Base-by-base conservation (phyloP, 2,329 filamentous ascomycete species). In the Alternaria atra region DNA sequence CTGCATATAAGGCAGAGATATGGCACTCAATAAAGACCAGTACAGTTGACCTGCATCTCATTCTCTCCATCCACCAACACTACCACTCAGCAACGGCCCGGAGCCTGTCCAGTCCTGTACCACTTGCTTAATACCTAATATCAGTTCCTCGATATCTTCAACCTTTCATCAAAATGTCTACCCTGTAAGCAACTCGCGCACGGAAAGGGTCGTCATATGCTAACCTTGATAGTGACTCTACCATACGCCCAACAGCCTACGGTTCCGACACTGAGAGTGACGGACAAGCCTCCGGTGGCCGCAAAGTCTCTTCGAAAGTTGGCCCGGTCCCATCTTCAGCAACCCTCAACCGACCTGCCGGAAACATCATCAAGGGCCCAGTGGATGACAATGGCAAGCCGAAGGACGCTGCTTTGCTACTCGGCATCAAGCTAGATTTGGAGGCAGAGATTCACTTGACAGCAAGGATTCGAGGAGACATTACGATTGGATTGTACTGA, bases 371-470 rank as follows among this genome's bases (percentile, higher is more conserved):
- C 63, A 85, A 84, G 74, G 86, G 86, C 10, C 82, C 86, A 13
- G 83, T 84, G 32, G 85, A 87, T 62, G 83, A 85, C 30, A 78
- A 87, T 55, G 86, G 87, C 61, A 84, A 86, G 68, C 80, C 85
- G 60, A 89, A 87, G 77, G 77, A 84, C 40, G 85, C 87, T 5
- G 86, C 85, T 2, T 80, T 89, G 43, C 81, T 88, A 68, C 81
- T 89, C 37, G 86, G 86, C 57, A 88, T 89, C 79, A 88, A 89
- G 80, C 80, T 89, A 35, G 87, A 89, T 71, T 77, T 89, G 20
- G 86, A 89, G 73, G 86, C 86, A 13, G 86, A 89, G 73, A 84
- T 89, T 43, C 86, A 89, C 73, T 76, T 89, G 64, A 89, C 86
- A 17, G 86, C 87, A 50, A 77, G 86, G 52, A 81, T 89, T 61